These are phyloP conservation scores for Rutstroemia sp. DNA, from an alignment of 2,329 filamentous ascomycete species.

Conservation along the genomic window DNA sequence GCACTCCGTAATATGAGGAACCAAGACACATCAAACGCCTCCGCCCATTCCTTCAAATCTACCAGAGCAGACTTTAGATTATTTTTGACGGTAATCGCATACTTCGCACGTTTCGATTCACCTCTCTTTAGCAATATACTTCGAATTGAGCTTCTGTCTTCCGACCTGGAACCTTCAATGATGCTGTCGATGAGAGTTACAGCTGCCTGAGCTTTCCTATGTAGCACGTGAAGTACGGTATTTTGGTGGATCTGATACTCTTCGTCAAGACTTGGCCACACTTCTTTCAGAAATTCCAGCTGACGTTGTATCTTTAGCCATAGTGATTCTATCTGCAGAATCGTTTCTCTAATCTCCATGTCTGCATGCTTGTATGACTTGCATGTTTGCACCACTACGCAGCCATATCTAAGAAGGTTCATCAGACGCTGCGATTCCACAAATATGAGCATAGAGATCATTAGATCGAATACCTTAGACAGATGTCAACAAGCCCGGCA, in stretches of 20 bases:
- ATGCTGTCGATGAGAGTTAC: background rate
- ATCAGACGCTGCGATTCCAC: background rate
- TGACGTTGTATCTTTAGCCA: conserved; percentile 18
- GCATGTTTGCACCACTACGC: conserved; percentile 14
- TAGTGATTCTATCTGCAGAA: conserved; percentile 16
- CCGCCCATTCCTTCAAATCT: conserved; percentile 22
- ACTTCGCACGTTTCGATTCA: conserved; percentile 11
- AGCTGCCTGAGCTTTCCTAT: background rate
- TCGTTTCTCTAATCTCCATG: conserved; percentile 9
- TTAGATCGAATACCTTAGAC: background rate
- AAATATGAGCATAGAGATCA: no score
- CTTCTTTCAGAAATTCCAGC: conserved; percentile 13
- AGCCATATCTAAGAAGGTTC: conserved; percentile 13
- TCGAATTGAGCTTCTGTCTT: background rate
- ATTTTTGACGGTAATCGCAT: conserved; percentile 10
- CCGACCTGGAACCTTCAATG: background rate
- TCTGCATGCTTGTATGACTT: conserved; percentile 15
- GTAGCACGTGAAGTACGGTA: background rate
- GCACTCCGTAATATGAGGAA: conserved; percentile 14
- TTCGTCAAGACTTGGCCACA: conserved; percentile 10
- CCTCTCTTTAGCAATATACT: background rate
- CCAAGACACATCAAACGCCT: conserved; percentile 20
- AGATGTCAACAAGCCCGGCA: background rate
- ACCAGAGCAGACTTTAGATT: conserved; percentile 12
- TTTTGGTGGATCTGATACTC: conserved; percentile 2